Conservation (phyloP, 495 filamentous ascomycete genomes). For the Annulohypoxylon moriforme region DNA sequence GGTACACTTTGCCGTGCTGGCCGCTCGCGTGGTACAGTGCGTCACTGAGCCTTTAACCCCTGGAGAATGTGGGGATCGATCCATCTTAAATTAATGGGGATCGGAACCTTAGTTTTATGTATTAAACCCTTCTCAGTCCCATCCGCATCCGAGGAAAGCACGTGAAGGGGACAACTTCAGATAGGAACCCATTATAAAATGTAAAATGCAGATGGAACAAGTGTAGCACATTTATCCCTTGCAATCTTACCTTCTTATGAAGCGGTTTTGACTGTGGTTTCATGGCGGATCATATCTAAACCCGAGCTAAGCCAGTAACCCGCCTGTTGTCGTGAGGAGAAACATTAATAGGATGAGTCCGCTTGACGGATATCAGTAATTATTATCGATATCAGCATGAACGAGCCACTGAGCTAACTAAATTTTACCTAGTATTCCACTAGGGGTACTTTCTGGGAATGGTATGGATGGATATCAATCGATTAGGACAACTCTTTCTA, state of each 20-base stretch:
- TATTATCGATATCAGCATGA: background rate
- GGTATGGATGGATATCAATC: background rate
- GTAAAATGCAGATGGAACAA: background rate
- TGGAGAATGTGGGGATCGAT: conserved; percentile 18
- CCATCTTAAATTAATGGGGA: conserved; percentile 29
- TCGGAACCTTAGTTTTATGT: background rate
- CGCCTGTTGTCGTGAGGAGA: background rate
- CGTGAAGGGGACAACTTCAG: conserved; percentile 32
- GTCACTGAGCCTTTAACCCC: conserved; percentile 24
- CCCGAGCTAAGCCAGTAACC: background rate
- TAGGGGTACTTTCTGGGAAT: background rate
- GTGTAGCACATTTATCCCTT: background rate
- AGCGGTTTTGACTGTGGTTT: background rate
- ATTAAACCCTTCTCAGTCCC: background rate
- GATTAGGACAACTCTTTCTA: background rate
- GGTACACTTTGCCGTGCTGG: conserved; percentile 22
- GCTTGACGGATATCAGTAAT: background rate
- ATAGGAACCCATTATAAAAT: background rate
- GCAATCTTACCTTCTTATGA: background rate
- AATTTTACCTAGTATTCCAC: background rate
- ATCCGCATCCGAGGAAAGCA: conserved; percentile 22
- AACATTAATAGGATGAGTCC: background rate
- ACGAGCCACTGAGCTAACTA: background rate
- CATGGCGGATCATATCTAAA: background rate
- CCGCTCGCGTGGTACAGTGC: conserved; percentile 24